phyloP scores from a whole-genome alignment of 192 early-diverging fungal genomes.

The Umbelopsis sp. region DNA sequence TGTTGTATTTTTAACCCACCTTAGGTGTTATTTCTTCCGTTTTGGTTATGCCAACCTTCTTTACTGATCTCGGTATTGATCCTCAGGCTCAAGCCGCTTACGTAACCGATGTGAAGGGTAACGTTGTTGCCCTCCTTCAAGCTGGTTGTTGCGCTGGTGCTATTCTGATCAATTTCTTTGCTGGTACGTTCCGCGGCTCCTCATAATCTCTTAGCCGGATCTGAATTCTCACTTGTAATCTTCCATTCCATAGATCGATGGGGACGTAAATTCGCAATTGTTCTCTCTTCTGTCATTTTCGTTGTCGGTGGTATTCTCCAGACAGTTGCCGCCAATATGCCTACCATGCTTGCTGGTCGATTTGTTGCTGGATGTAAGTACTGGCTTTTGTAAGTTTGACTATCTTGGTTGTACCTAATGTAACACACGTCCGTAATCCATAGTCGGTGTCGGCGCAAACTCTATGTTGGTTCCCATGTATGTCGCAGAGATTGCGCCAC shows the following conservation, averaged over 20 bases:
- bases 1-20: background rate
- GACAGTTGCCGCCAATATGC: constrained; percentile 45
- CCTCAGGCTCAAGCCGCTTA: background rate
- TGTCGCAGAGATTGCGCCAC: constrained; percentile 51
- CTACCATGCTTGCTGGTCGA: constrained; percentile 66
- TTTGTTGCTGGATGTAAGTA: constrained; percentile 61
- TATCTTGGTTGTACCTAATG: background rate
- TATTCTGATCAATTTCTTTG: constrained; percentile 39
- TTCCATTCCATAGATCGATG: constrained; percentile 46
- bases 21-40: constrained; percentile 59
- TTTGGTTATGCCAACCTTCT: constrained; percentile 54
- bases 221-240: no score
- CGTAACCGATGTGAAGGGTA: constrained; percentile 12
- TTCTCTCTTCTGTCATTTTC: constrained; percentile 55
- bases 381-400: background rate
- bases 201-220: no score
- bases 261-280: constrained; percentile 63
- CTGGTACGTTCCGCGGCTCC: constrained; percentile 33
- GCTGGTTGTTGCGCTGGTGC: constrained; percentile 47
- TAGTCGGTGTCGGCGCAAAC: constrained; percentile 47
- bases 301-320: constrained; percentile 68
- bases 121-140: constrained; percentile 37
- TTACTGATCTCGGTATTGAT: constrained; percentile 33
- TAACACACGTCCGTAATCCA: background rate
- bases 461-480: constrained; percentile 52